Evolutionary conservation across 306 rosid genomes (phyloP), one percentile per base, ranked within the genome.

Genomic region (Biancaea sappan): DNA sequence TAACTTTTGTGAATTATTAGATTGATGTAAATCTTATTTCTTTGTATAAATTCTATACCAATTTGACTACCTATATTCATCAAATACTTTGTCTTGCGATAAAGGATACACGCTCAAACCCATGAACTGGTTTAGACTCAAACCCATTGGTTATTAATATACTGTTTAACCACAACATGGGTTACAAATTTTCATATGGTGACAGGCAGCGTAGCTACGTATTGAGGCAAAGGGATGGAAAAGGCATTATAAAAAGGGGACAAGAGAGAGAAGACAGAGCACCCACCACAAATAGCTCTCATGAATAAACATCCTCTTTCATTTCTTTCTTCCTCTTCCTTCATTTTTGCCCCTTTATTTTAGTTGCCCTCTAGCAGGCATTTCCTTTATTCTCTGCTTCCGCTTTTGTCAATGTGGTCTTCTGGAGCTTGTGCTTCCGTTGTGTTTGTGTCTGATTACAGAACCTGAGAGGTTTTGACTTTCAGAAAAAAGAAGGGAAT

Each of bases 231-330:
- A 3, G 43, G n/a, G 61, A 54, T 71, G 63, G 77, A 48, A 52
- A 69, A 69, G 58, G 54, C 60, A 2, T 53, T 86, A 85, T 85
- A 83, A 77, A 70, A 83, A 51, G 61, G 60, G 63, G 64, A 16
- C 57, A 50, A 21, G 29, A 16, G 65, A 73, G 32, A 76, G 46
- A 26, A 54, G 35, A 34, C 38, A 53, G 60, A 76, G 18, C 67
- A 35, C 68, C 46, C 75, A 26, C 54, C 53, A 79, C 41, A 3
- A 3, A 8, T 12, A 52, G 66, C 81, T 52, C 60, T 46, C 37
- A 15, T 18, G 35, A 19, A 11, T 25, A 15, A 14, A 46, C 40
- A 29, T 22, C 35, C 67, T 73, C 46, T 70, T 62, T 53, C 41
- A 26, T 53, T 40, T 64, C 73, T 69, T 18, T 26, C 63, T 15